Base-by-base conservation (phyloP, 1,284 basidiomycete genomes). In the Naganishia albida region DNA sequence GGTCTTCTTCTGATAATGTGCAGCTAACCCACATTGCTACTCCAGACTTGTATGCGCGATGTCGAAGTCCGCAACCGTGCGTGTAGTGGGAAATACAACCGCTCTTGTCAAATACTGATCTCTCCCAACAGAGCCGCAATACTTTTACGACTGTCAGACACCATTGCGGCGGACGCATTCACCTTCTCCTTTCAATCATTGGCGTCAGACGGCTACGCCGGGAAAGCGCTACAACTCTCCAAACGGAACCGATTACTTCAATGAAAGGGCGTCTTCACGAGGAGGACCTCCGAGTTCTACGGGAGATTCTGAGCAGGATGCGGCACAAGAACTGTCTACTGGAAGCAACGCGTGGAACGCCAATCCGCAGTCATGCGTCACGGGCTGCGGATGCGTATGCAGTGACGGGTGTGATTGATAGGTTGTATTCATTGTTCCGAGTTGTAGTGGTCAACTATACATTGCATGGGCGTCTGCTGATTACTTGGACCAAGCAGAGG, bases 401-500 rank as follows among this genome's bases (percentile, higher is more conserved):
- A 60, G 50, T 40, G 57, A 30, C 13, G 6, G 12, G 34, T 34
- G 10, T 4, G 10, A 6, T 6, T 34, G 34, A 6, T 20, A 23
- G 15, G 46, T 48, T 48, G 46, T 23, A 48, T n/a, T 34, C 34
- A 34, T 34, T 10, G 4, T 34, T 10, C 10, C 34, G n/a, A n/a
- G 18, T 20, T 23, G 46, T 48, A 20, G 46, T 48, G 23, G 8
- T 48, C 10, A 20, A 23, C 6, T 12, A 23, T 25, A 48, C 23
- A 13, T 20, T 7, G 10, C 18, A 12, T 20, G 10, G 2, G 15
- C 51, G 13, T 23, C 7, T 23, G 13, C 18, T 34, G 34, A 40
- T 60, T 34, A 60, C 38, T 39, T 50, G 16, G 57, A 60, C 93
- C 93, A 96, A 69, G 86, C 87, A 3, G 89, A 89, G 53, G 89